These are phyloP conservation scores for Apiotrichum akiyoshidainum DNA, from an alignment of 1,284 basidiomycete genomes.

Conservation along the genomic window DNA sequence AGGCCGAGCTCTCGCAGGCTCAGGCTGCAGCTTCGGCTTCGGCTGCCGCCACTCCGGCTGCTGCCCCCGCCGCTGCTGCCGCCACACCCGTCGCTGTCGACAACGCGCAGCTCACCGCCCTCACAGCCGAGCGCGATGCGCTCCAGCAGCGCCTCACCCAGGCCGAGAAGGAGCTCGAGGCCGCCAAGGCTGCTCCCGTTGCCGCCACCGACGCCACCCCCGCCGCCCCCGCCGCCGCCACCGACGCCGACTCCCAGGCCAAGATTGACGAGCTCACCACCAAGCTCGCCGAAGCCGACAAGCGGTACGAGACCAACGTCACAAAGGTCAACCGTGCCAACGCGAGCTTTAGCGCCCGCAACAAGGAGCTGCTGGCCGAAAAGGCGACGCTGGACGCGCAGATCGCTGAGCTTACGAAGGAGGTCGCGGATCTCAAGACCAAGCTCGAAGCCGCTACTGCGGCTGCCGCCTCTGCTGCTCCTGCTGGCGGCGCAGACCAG, in stretches of 20 bases:
- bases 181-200: constrained; percentile 25
- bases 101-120: constrained; percentile 4
- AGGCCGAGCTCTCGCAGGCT: constrained; percentile 33
- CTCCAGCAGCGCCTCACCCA: constrained; percentile 35
- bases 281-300: constrained; percentile 22
- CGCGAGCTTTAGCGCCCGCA: constrained; percentile 16
- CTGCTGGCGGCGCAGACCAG: constrained; percentile 15
- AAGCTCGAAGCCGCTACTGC: constrained; percentile 15
- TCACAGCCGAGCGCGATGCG: constrained; percentile 33
- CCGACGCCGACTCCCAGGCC: constrained; percentile 21
- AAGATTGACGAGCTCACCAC: constrained; percentile 21
- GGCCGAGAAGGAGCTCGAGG: constrained; percentile 39
- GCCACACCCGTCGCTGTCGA: not conserved
- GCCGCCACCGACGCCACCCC: constrained; percentile 6
- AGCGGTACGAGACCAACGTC: constrained; percentile 38
- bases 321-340: constrained; percentile 40
- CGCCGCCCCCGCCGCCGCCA: not conserved
- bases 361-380: constrained; percentile 21
- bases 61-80: not conserved
- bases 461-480: not conserved
- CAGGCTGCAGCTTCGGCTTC: constrained; percentile 1
- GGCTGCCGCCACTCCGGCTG: constrained; percentile 1
- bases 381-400: constrained; percentile 20
- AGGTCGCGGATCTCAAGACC: constrained; percentile 30
- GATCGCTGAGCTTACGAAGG: constrained; percentile 26